Percentiles rank a stretch among this genome's conserved stretches.
Conservation (phyloP, 805 yeast genomes). For the Starmera dryadoides region DNA sequence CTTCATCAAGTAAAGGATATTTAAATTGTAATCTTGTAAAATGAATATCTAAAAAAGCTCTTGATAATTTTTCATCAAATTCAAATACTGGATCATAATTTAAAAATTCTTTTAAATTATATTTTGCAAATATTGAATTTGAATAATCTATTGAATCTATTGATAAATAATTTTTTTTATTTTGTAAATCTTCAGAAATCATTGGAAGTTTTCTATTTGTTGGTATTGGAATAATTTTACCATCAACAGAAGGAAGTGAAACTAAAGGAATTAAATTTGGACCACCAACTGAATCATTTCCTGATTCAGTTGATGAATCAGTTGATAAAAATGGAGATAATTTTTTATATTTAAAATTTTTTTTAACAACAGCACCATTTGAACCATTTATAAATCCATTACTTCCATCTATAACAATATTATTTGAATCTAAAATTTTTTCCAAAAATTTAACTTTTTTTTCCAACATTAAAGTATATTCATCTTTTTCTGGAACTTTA, state of each 20-base stretch:
- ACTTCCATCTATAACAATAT: slow-evolving; percentile 17
- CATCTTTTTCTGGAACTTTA: slow-evolving; percentile 40
- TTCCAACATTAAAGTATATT: slow-evolving; percentile 50
- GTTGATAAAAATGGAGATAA: slow-evolving; percentile 26
- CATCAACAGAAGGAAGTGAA: slow-evolving; percentile 1
- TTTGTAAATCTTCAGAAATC: slow-evolving; percentile 2
- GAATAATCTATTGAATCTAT: slow-evolving; percentile 32
- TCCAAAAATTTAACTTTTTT: slow-evolving; percentile 47
- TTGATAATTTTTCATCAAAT: slow-evolving; percentile 40
- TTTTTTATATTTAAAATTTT: slow-evolving; percentile 29
- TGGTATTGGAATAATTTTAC: slow-evolving; percentile 7
- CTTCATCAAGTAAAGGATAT: slow-evolving; percentile 48
- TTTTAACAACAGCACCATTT: slow-evolving; percentile 20
- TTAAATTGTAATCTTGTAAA: slow-evolving; percentile 49
- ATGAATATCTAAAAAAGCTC: slow-evolving; percentile 46
- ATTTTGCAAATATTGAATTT: slow-evolving; percentile 36
- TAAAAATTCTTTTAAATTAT: slow-evolving; percentile 38
- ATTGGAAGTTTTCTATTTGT: slow-evolving; percentile 10
- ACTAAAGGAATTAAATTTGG: neutral
- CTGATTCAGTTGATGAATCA: neutral
- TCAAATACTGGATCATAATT: slow-evolving; percentile 43
- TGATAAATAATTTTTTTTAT: slow-evolving; percentile 5
- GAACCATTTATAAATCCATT: slow-evolving; percentile 7
- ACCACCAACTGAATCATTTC: no score
- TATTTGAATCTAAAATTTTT: slow-evolving; percentile 30